A percentile compares a stretch with the other conserved stretches of the same genome.
These are phyloP conservation scores for Leishmania turanica DNA, from an alignment of 208 protist genomes.

Conservation along the genomic window DNA sequence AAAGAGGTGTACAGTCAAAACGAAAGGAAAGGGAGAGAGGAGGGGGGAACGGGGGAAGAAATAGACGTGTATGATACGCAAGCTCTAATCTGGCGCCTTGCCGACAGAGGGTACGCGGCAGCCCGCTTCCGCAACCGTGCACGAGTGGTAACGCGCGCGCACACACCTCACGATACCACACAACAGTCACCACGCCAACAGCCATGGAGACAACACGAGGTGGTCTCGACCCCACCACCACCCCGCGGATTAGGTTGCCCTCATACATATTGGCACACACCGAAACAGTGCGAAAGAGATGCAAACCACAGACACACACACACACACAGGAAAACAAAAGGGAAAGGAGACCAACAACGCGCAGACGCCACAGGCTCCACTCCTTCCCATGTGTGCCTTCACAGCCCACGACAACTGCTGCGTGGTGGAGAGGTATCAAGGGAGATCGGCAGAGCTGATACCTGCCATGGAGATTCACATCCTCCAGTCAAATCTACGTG, in stretches of 20 bases:
- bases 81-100: background rate
- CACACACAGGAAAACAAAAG: background rate
- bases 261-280: background rate
- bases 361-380: no score
- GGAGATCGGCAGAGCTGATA: background rate
- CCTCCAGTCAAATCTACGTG: background rate
- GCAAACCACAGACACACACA: background rate
- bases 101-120: background rate
- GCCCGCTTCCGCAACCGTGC: no score
- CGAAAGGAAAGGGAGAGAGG: background rate
- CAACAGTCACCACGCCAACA: background rate
- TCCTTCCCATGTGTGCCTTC: background rate
- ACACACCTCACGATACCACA: background rate
- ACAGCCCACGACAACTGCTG: background rate
- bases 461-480: background rate
- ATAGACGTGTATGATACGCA: background rate
- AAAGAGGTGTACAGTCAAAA: background rate
- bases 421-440: background rate
- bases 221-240: background rate
- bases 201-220: background rate
- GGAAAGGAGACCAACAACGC: no score
- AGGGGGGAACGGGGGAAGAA: background rate
- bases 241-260: background rate
- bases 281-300: background rate
- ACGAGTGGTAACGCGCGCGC: background rate